phyloP scores from a whole-genome alignment of 805 yeast genomes.

The Yarrowia phangngaensis region DNA sequence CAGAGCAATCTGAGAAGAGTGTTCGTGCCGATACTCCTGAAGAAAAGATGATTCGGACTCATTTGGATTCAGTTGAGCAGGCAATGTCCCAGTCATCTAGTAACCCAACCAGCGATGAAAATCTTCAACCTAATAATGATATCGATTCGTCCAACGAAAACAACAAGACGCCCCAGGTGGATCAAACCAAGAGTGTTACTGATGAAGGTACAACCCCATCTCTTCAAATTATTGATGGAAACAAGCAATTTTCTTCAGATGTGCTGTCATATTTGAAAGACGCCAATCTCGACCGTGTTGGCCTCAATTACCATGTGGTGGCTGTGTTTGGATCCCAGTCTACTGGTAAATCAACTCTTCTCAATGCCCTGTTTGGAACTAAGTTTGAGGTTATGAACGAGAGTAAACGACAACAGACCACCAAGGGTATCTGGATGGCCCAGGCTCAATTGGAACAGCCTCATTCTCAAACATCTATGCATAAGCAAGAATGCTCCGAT shows the following conservation, averaged over 20 bases:
- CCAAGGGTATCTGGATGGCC: conserved; percentile 78
- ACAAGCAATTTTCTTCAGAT: conserved; percentile 49
- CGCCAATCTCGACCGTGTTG: conserved; percentile 45
- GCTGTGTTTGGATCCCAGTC: conserved; percentile 97
- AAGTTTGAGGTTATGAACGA: conserved; percentile 93
- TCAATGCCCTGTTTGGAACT: conserved; percentile 82
- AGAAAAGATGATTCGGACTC: conserved; percentile 19
- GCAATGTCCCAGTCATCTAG: no score
- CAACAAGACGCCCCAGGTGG: no score
- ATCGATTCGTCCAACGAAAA: no score
- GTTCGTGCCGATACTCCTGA: no score
- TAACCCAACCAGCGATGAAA: no score
- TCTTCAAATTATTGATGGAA: conserved; percentile 60
- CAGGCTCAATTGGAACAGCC: conserved; percentile 41
- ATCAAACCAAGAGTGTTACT: no score
- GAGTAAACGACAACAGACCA: conserved; percentile 78
- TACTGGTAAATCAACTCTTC: conserved; percentile 90
- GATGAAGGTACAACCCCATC: conserved; percentile 36
- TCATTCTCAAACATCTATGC: neutral
- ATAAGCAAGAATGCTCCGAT: conserved; percentile 9
- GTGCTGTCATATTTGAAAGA: conserved; percentile 41
- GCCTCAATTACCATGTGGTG: conserved; percentile 78
- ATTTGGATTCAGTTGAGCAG: conserved; percentile 6
- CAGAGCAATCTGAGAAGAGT: no score
- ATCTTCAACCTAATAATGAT: no score